Evolutionary conservation across 768 basidiomycete species (phyloP).

Genomic region (Leccinum broughii): DNA sequence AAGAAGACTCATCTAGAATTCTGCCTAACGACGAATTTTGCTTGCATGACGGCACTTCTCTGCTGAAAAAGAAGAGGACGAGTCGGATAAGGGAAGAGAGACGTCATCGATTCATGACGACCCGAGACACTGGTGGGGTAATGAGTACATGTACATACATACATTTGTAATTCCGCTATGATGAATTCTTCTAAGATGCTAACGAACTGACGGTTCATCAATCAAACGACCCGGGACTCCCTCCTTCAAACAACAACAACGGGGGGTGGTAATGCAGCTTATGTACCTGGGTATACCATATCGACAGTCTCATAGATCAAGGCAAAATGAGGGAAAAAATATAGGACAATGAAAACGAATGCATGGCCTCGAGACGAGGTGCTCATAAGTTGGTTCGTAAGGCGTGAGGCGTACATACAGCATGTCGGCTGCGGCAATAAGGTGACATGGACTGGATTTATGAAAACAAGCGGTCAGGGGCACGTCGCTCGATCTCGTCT

Average conservation of each 20-base stretch:
- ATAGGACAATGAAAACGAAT: neutral
- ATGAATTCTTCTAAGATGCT: neutral
- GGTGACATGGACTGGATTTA: neutral
- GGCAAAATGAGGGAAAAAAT: neutral
- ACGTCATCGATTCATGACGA: too few relatives aligned
- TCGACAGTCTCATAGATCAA: neutral
- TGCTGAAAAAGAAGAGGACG: neutral
- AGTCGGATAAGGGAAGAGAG: neutral
- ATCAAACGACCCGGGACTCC: neutral
- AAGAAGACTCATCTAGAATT: neutral
- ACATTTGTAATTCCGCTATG: neutral
- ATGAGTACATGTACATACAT: neutral
- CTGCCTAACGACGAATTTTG: neutral
- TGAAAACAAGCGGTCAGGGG: neutral
- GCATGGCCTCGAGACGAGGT: slow-evolving; percentile 7
- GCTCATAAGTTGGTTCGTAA: neutral
- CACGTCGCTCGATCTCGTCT: neutral
- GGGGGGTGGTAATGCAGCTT: neutral
- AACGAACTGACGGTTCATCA: neutral
- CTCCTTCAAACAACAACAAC: neutral
- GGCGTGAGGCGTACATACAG: neutral
- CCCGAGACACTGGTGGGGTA: neutral
- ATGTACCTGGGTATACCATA: slow-evolving; percentile 3
- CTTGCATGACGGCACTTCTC: neutral
- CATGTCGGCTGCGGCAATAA: neutral